Evolutionary conservation across 1,284 basidiomycete genomes (phyloP), one percentile per base, ranked within the genome.

Genomic region (Amylostereum areolatum): DNA sequence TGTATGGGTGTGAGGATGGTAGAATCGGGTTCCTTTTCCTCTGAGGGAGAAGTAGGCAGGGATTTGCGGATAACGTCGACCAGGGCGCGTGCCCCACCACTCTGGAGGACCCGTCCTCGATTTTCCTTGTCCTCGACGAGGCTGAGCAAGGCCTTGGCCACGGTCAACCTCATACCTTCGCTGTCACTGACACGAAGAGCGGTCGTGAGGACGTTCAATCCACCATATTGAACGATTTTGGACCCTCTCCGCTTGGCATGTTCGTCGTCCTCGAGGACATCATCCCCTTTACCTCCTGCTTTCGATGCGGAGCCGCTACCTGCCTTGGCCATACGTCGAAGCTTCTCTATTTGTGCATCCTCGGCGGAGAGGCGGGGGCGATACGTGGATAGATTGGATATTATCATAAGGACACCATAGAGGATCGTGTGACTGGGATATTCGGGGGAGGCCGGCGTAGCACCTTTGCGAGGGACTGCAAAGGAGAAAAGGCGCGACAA

Each of bases 1-100:
- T 98, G 96, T 30, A 92, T 77, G 0, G 91, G 75, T 9, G 80
- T 72, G 5, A 96, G 70, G 50, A 79, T 75, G 3, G 69, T 61
- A n/a, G 66, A 57, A 46, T 80, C 74, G 33, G 78, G 57, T 36
- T 62, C 61, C 27, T 60, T 53, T 52, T 31, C 57, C 56, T 51
- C 45, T 30, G 55, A 32, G 44, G 61, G 55, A 2, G 64, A 51
- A 3, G 63, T 51, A 18, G 69, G 55, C 4, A 67, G 57, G 6
- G 65, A 55, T 5, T 62, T 59, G 49, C 70, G 60, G 60, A 91
- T 83, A 46, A 95, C 77, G 4, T 69, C 69, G 29, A 78, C 72
- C 39, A 96, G 69, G 2, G 85, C 77, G 57, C 85, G 90, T 11
- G 82, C 81, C 0, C 90, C 93, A 34, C 96, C 96, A 45, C 81